Evolutionary conservation across 1,284 basidiomycete species (phyloP).

Genomic region (Trichosporon coremiiforme): DNA sequence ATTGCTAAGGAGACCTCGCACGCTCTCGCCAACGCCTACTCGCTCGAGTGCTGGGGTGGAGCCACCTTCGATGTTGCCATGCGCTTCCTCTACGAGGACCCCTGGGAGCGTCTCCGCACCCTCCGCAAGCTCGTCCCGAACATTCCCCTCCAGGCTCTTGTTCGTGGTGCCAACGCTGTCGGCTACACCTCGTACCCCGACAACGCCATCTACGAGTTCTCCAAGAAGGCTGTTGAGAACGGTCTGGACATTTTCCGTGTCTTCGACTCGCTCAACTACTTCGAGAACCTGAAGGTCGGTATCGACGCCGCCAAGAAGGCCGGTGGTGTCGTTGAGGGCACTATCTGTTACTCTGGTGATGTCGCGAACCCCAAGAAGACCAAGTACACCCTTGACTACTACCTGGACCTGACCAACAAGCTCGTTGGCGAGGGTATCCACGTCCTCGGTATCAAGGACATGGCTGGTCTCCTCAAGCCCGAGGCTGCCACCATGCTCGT

Average conservation of each 20-base stretch:
- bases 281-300: conserved; percentile 93
- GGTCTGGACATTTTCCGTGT: conserved; percentile 99
- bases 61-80: conserved; percentile 99
- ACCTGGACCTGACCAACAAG: conserved; percentile 92
- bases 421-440: conserved; percentile 96
- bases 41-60: conserved; percentile 98
- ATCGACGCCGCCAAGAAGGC: conserved; percentile 99
- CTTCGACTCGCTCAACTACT: conserved; percentile 98
- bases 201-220: conserved; percentile 99
- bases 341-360: conserved; percentile 99
- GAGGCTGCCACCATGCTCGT: conserved; percentile 90
- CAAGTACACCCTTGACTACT: conserved; percentile 98
- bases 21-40: conserved; percentile 93
- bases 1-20: conserved; percentile 97
- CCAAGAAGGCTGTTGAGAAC: conserved; percentile 95
- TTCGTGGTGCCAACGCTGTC: conserved; percentile 98
- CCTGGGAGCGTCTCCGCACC: conserved; percentile 95
- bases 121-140: conserved; percentile 96
- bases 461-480: conserved; percentile 98
- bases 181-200: conserved; percentile 99
- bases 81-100: conserved; percentile 99
- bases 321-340: conserved; percentile 95
- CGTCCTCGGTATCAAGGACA: conserved; percentile 98
- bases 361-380: conserved; percentile 92
- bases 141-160: conserved; percentile 96